Base-by-base conservation (phyloP, 495 filamentous ascomycete genomes). In the Talaromyces wortmannii region DNA sequence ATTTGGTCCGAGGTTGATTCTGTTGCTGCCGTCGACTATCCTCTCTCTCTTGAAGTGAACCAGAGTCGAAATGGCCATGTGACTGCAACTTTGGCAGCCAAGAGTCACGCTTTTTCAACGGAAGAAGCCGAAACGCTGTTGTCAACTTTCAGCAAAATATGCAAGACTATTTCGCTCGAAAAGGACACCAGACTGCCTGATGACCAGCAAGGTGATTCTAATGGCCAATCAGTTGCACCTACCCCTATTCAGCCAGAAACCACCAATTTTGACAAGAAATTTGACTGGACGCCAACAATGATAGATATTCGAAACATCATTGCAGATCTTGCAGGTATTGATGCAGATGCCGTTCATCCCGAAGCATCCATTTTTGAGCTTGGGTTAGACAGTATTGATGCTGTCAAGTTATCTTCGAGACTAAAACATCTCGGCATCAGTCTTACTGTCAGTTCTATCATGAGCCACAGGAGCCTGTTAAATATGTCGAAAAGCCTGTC, bases 301-400 rank as follows among this genome's bases (percentile, higher is more conserved):
- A 58, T 49, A 7, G 59, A 56, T 1, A 71, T 92, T 18, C 75
- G 81, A 31, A 57, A 72, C 10, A 82, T 83, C 57, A 80, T 94
- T 45, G 80, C 85, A 18, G 63, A 59, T 1, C 72, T 92, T 30
- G 79, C 85, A 7, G 78, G 76, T 0, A 63, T 83, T 0, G 66
- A 76, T 5, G 63, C 68, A 10, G 63, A 74, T 23, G 64, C 75
- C 1, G 64, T 95, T 42, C 61, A 63, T n/a, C 78, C 78, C 44
- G 63, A 69, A 0, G 81, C 80, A 4, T 85, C 82, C 0, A 87
- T 95, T 12, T 92, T 91, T 59, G 85, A 91, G 61, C 74, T 96
- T 1, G 91, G 91, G 10, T 76, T 95, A 15, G 91, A 96, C 66
- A 96, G 92, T 15, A 92, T 96, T 61, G 87, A 87, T 61, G 88